A percentile compares a stretch with the other conserved stretches of the same genome.
Conservation (phyloP, 1,139 yeast genomes). For the Petasospora fabianii region DNA sequence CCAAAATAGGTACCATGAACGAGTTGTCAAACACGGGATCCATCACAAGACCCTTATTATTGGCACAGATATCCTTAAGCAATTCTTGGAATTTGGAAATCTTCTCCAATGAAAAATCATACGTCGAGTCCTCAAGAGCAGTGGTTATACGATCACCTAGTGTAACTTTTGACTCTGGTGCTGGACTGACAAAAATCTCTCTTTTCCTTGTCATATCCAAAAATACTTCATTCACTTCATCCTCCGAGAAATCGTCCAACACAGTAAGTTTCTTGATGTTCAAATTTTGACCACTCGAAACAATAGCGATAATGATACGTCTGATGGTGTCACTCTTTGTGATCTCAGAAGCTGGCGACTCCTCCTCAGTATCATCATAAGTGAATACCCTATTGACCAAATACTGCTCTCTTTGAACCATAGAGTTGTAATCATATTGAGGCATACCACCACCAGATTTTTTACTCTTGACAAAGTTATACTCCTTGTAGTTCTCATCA, state of each 20-base stretch:
- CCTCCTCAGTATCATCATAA: constrained; percentile 19
- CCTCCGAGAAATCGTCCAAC: constrained; percentile 42
- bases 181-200: constrained; percentile 44
- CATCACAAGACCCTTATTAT: constrained; percentile 50
- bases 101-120: constrained; percentile 40
- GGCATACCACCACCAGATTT: constrained; percentile 6
- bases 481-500: constrained; percentile 29
- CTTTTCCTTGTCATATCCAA: constrained; percentile 49
- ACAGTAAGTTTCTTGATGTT: constrained; percentile 46
- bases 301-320: constrained; percentile 48
- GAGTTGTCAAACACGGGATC: constrained; percentile 59
- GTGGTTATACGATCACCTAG: constrained; percentile 55
- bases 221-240: constrained; percentile 46
- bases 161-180: constrained; percentile 46
- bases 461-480: constrained; percentile 30
- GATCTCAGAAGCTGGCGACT: constrained; percentile 1
- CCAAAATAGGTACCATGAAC: constrained; percentile 52
- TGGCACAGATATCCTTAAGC: constrained; percentile 36
- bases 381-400: constrained; percentile 40
- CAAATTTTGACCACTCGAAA: constrained; percentile 50
- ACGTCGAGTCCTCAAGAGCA: constrained; percentile 39
- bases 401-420: constrained; percentile 52
- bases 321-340: constrained; percentile 20
- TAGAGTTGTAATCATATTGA: constrained; percentile 33
- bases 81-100: constrained; percentile 43